A percentile compares a stretch with the other conserved stretches of the same genome.
Conservation (phyloP, 2,329 filamentous ascomycete species). For the Periconia sp. region DNA sequence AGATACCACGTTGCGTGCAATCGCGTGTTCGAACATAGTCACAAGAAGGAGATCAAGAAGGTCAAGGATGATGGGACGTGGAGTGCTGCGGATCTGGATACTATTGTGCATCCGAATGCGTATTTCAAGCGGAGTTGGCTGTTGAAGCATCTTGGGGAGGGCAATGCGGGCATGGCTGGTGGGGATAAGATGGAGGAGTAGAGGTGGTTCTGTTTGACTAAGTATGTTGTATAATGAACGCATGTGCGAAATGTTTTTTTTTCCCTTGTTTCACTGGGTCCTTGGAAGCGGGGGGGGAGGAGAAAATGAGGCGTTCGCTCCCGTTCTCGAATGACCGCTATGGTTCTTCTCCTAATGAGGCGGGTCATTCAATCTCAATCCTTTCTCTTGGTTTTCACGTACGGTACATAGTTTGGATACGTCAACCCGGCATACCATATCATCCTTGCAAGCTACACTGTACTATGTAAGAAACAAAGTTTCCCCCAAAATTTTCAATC, state of each 20-base stretch:
- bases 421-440: no score
- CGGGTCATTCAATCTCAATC: no score
- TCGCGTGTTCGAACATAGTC: conserved; percentile 85
- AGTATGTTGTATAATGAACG: background rate
- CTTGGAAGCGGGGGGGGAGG: background rate
- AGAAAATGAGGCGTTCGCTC: background rate
- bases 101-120: conserved; percentile 94
- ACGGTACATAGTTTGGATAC: no score
- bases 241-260: background rate
- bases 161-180: conserved; percentile 33
- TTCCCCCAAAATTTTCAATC: no score
- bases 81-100: conserved; percentile 75
- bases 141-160: conserved; percentile 72
- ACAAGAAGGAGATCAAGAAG: conserved; percentile 63
- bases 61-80: conserved; percentile 52
- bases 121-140: conserved; percentile 96
- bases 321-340: no score
- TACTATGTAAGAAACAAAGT: no score
- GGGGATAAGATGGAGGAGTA: conserved; percentile 41
- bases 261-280: no score
- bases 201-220: background rate
- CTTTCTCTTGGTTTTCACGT: no score
- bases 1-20: conserved; percentile 97
- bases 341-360: no score
- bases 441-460: no score